phyloP scores from a whole-genome alignment of 768 basidiomycete genomes.

The Strobilomyces confusus region DNA sequence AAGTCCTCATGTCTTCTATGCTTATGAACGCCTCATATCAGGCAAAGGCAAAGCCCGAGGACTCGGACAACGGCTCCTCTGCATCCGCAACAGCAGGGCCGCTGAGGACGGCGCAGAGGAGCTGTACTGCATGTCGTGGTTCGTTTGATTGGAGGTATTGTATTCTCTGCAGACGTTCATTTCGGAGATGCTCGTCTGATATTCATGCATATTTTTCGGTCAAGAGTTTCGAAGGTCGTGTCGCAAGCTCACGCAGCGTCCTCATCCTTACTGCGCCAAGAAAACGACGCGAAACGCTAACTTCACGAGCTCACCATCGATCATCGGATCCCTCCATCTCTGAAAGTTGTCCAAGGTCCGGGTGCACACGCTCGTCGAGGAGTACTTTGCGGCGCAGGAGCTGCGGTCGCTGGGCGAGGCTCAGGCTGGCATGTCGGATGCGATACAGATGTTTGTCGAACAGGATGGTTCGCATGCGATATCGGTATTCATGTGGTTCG shows the following conservation, averaged over 20 bases:
- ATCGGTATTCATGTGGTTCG: constrained; percentile 65
- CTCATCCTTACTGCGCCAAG: constrained; percentile 85
- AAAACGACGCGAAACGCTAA: constrained; percentile 45
- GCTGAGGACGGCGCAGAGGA: constrained; percentile 58
- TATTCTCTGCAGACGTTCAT: neutral
- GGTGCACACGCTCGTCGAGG: constrained; percentile 85
- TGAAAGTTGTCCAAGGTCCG: constrained; percentile 75
- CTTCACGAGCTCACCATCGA: constrained; percentile 75
- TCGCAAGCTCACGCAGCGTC: constrained; percentile 94
- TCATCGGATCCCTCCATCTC: constrained; percentile 57
- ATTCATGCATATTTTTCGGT: constrained; percentile 61
- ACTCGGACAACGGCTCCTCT: no score
- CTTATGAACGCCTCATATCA: no score
- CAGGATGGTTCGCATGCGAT: constrained; percentile 97
- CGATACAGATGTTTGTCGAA: constrained; percentile 93
- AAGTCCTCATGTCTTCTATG: no score
- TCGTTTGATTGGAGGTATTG: constrained; percentile 83
- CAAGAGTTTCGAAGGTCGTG: constrained; percentile 86
- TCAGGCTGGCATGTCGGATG: constrained; percentile 90
- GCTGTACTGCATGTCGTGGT: constrained; percentile 72
- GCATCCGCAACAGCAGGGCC: constrained; percentile 37
- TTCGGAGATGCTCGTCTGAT: neutral
- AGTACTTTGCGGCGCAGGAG: constrained; percentile 91
- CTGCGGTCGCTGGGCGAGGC: constrained; percentile 86
- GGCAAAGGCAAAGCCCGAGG: no score